phyloP scores from a whole-genome alignment of 768 basidiomycete species.

The Tylopilus cervinicoccineus region DNA sequence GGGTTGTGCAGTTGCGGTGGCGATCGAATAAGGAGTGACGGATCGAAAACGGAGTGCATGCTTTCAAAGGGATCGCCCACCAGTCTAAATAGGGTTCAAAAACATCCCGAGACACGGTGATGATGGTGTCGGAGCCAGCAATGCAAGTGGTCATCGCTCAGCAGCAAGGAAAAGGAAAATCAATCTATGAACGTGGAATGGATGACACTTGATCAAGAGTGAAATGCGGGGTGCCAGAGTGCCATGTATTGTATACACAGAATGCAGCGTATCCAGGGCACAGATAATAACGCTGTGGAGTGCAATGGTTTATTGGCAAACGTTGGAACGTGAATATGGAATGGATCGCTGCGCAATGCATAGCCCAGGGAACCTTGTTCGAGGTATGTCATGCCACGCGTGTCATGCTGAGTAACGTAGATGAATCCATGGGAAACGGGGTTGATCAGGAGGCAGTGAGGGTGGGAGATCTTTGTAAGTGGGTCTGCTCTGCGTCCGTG shows the following conservation, averaged over 20 bases:
- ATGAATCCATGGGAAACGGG: not conserved
- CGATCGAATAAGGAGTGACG: no score
- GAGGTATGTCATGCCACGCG: not conserved
- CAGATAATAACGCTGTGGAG: not conserved
- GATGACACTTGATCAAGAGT: not conserved
- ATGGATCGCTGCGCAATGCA: not conserved
- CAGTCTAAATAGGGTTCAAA: not conserved
- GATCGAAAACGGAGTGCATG: no score
- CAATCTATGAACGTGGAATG: not conserved
- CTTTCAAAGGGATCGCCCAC: no score
- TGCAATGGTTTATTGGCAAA: not conserved
- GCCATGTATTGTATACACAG: not conserved
- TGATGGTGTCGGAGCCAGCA: not conserved
- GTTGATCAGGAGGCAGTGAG: not conserved
- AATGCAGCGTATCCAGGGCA: not conserved
- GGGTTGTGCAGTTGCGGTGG: no score
- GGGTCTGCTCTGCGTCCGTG: not conserved
- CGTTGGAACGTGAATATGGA: not conserved
- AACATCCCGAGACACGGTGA: not conserved
- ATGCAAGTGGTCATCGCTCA: not conserved
- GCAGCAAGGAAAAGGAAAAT: not conserved
- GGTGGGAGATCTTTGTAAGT: conserved; percentile 9
- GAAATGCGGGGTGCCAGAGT: not conserved
- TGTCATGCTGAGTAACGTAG: not conserved
- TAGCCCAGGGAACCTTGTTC: not conserved